Conservation (phyloP, 1,284 basidiomycete species). For the Cystobasidium pallidum region DNA sequence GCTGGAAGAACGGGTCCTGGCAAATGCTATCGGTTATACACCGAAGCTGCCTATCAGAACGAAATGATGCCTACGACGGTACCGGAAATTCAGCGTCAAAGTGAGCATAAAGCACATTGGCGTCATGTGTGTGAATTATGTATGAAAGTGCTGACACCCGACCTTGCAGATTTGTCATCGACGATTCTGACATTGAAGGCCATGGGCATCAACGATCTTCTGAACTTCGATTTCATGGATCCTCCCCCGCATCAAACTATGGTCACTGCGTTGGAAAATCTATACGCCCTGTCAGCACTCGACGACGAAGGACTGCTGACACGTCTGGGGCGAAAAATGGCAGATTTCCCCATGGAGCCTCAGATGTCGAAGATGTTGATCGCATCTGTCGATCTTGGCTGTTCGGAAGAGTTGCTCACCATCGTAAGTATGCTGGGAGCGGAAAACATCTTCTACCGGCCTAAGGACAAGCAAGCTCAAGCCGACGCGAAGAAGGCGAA, state of each 20-base stretch:
- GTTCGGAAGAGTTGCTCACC: slow-evolving; percentile 94
- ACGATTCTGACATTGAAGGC: slow-evolving; percentile 96
- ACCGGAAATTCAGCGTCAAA: slow-evolving; percentile 96
- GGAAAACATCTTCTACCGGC: slow-evolving; percentile 95
- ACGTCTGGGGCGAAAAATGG: slow-evolving; percentile 94
- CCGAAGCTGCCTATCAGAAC: slow-evolving; percentile 95
- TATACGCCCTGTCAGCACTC: slow-evolving; percentile 92
- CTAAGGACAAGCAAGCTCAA: slow-evolving; percentile 98
- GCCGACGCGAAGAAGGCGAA: slow-evolving; percentile 99
- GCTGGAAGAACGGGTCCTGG: slow-evolving; percentile 97
- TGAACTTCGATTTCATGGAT: slow-evolving; percentile 99
- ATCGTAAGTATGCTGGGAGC: slow-evolving; percentile 94
- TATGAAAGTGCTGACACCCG: too few species aligned
- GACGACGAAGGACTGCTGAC: slow-evolving; percentile 97
- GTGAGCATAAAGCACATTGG: slow-evolving; percentile 56
- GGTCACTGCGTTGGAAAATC: slow-evolving; percentile 82
- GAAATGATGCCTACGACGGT: slow-evolving; percentile 99
- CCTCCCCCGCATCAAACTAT: slow-evolving; percentile 95
- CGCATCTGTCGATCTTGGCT: slow-evolving; percentile 90
- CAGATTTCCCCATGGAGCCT: slow-evolving; percentile 95
- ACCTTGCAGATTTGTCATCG: slow-evolving; percentile 64
- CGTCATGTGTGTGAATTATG: not conserved
- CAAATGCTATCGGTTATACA: slow-evolving; percentile 97
- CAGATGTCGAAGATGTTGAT: slow-evolving; percentile 97
- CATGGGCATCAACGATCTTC: slow-evolving; percentile 97